Evolutionary conservation across 495 filamentous ascomycete species (phyloP).

Genomic region (Viridothelium virens): DNA sequence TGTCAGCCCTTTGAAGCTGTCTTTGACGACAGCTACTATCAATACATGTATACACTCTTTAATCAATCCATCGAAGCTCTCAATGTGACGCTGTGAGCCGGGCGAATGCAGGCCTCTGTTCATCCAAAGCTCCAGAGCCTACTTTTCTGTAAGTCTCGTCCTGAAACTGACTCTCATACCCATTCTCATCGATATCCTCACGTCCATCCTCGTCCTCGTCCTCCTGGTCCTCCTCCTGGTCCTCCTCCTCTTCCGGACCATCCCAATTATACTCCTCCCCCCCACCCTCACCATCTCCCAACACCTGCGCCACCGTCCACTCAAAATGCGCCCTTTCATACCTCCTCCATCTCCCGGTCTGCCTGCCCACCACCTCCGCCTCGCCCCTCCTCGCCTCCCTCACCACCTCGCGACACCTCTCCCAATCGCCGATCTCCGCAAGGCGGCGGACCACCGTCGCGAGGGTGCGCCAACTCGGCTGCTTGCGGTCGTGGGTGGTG

Average conservation of each 20-base stretch:
- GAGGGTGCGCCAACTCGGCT: constrained; percentile 42
- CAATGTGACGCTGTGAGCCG: background rate
- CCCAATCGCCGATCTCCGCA: constrained; percentile 36
- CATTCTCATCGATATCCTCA: background rate
- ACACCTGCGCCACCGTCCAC: constrained; percentile 34
- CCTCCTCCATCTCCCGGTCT: constrained; percentile 10
- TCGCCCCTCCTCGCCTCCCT: constrained; percentile 22
- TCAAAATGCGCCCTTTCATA: background rate
- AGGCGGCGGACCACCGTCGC: constrained; percentile 42
- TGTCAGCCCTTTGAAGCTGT: no score
- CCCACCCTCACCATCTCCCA: constrained; percentile 43
- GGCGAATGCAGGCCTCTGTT: background rate
- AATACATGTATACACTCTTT: background rate
- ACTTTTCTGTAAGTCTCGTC: background rate
- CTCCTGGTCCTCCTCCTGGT: background rate
- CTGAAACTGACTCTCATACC: background rate
- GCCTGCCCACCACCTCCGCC: constrained; percentile 18
- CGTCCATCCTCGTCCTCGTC: background rate
- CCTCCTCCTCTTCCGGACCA: constrained; percentile 33
- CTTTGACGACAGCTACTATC: no score
- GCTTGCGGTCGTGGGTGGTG: constrained; percentile 37
- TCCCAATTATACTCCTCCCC: constrained; percentile 32
- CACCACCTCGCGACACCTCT: constrained; percentile 35
- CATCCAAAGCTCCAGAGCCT: background rate
- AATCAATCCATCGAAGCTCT: background rate